Evolutionary conservation across 495 filamentous ascomycete species (phyloP).

Genomic region (Letharia columbiana): DNA sequence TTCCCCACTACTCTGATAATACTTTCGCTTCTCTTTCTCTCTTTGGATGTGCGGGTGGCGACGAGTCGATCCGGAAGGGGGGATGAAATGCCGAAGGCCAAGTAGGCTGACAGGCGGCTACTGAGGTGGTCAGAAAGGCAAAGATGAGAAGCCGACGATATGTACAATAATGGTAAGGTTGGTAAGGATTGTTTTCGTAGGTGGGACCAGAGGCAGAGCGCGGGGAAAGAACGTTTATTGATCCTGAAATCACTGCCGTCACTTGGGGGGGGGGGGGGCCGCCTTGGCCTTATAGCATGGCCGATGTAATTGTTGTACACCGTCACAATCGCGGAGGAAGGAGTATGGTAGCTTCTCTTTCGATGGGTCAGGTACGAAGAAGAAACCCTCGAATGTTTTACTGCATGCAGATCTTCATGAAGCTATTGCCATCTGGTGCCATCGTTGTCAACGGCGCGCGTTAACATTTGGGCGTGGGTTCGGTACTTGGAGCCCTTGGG

Average conservation of each 20-base stretch:
- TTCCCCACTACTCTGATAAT: background rate
- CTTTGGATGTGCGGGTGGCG: background rate
- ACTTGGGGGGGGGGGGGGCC: no score
- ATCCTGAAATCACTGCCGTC: background rate
- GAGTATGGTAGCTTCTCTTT: background rate
- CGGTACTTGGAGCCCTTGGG: background rate
- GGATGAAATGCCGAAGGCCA: background rate
- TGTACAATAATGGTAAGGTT: background rate
- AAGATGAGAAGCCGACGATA: background rate
- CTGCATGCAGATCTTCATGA: conserved; percentile 4
- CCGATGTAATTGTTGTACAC: background rate
- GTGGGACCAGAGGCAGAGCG: background rate
- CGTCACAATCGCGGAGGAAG: background rate
- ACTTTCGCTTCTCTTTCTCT: background rate
- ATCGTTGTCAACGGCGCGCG: conserved; percentile 5
- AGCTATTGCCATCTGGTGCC: conserved; percentile 3
- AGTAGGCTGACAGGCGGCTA: conserved; percentile 5
- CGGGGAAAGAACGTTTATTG: conserved; percentile 8
- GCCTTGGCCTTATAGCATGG: background rate
- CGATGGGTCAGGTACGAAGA: background rate
- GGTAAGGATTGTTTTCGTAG: background rate
- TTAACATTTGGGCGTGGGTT: background rate
- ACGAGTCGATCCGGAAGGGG: background rate
- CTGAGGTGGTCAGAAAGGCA: background rate
- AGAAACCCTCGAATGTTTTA: background rate